These are phyloP conservation scores for Curvularia eragrostidis DNA, from an alignment of 2,329 filamentous ascomycete genomes.

Conservation along the genomic window DNA sequence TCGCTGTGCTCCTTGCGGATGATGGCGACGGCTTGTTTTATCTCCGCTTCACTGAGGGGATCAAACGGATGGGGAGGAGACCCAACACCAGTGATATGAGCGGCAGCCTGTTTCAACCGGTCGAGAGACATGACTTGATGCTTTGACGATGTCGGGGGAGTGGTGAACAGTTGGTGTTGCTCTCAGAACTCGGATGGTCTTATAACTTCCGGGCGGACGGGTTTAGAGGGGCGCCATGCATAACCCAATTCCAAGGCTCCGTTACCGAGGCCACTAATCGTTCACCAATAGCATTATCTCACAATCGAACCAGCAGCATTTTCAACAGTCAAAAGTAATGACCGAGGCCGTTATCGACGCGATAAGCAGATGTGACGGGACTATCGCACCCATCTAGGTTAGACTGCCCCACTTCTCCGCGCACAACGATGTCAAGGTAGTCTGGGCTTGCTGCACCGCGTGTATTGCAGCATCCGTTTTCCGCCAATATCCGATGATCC, in stretches of 20 bases:
- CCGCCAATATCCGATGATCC: not conserved
- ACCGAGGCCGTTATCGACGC: slow-evolving; percentile 17
- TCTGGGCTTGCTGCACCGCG: slow-evolving; percentile 14
- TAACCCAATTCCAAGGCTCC: slow-evolving; percentile 1
- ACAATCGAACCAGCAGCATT: slow-evolving; percentile 3
- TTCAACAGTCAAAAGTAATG: slow-evolving; percentile 10
- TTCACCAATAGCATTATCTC: slow-evolving; percentile 13
- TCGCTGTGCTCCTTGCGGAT: slow-evolving; percentile 73
- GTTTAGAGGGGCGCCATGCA: slow-evolving; percentile 3
- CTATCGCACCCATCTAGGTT: slow-evolving; percentile 13
- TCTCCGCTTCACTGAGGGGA: slow-evolving; percentile 75
- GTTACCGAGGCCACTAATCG: not conserved
- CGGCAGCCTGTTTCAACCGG: slow-evolving; percentile 67
- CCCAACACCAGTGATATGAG: slow-evolving; percentile 64
- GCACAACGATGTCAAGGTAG: slow-evolving; percentile 7
- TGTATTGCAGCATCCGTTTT: slow-evolving; percentile 14
- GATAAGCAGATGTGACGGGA: slow-evolving; percentile 21
- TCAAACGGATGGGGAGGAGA: slow-evolving; percentile 75
- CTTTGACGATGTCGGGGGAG: slow-evolving; percentile 21
- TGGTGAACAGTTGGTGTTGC: not conserved
- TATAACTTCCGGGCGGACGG: slow-evolving; percentile 21
- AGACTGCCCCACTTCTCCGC: slow-evolving; percentile 20
- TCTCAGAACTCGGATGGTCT: slow-evolving; percentile 22
- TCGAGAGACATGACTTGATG: slow-evolving; percentile 65
- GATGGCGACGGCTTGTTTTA: slow-evolving; percentile 71